These are phyloP conservation scores for Penicillium cinerascens DNA, from an alignment of 495 filamentous ascomycete genomes.

Conservation along the genomic window DNA sequence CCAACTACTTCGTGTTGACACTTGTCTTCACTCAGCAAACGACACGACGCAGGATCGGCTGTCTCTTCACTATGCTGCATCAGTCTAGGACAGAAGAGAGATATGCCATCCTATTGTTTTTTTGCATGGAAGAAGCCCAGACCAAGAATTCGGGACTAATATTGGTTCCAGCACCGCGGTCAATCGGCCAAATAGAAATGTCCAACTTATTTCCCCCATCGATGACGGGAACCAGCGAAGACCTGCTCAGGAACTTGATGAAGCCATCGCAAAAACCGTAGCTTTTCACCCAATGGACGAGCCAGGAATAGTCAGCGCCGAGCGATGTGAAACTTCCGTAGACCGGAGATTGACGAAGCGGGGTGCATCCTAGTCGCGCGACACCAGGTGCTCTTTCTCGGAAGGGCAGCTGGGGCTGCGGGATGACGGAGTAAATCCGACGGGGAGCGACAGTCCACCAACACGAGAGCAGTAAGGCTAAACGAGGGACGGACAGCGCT, in stretches of 20 bases:
- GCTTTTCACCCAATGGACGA: background rate
- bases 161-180: background rate
- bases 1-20: background rate
- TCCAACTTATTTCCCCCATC: background rate
- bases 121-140: background rate
- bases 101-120: too few relatives aligned
- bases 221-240: background rate
- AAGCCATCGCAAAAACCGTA: background rate
- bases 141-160: background rate
- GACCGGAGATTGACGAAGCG: background rate
- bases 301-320: background rate
- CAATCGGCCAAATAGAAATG: background rate
- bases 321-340: background rate
- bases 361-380: background rate
- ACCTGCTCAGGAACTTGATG: background rate
- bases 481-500: background rate
- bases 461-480: background rate
- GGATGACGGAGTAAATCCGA: background rate
- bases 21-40: background rate
- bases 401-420: background rate
- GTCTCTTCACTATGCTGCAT: background rate
- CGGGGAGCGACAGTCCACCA: background rate
- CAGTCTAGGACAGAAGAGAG: background rate
- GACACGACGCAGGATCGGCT: background rate
- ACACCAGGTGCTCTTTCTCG: background rate